These are phyloP conservation scores for Solanum piurae DNA, from an alignment of 257 asterid genomes.

Conservation along the genomic window DNA sequence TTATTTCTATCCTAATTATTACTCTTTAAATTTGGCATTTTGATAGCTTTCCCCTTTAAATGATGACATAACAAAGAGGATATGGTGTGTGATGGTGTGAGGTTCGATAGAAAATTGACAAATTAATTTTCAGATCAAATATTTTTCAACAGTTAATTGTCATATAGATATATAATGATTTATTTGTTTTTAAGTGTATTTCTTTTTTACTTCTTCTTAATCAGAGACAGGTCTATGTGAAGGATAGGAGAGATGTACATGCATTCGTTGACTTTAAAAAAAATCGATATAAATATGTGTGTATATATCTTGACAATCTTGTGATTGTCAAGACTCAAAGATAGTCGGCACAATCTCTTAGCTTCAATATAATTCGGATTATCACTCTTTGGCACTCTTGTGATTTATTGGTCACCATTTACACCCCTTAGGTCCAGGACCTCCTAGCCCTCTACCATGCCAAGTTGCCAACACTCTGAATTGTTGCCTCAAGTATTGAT, in stretches of 20 bases:
- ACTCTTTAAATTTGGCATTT: not conserved
- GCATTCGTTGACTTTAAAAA: too few species aligned
- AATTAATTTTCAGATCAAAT: too few species aligned
- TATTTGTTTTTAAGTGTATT: not conserved
- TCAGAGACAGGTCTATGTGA: too few species aligned
- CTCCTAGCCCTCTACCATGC: not conserved
- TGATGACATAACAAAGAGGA: not conserved
- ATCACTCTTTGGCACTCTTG: not conserved
- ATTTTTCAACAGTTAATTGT: too few species aligned
- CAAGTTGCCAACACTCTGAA: not conserved
- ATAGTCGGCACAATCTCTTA: not conserved
- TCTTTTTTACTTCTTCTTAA: not conserved
- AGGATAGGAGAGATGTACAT: not conserved
- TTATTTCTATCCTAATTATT: not conserved
- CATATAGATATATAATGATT: not conserved
- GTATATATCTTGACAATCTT: not conserved
- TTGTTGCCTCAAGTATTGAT: too few species aligned
- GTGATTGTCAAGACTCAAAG: not conserved
- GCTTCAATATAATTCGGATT: not conserved
- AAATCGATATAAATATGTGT: too few species aligned
- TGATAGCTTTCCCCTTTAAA: not conserved
- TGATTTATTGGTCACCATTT: not conserved
- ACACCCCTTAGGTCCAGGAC: not conserved
- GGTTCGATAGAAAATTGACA: not conserved
- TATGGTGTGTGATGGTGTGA: not conserved